Evolutionary conservation across 306 rosid genomes (phyloP).

Genomic region (Vicia faba): DNA sequence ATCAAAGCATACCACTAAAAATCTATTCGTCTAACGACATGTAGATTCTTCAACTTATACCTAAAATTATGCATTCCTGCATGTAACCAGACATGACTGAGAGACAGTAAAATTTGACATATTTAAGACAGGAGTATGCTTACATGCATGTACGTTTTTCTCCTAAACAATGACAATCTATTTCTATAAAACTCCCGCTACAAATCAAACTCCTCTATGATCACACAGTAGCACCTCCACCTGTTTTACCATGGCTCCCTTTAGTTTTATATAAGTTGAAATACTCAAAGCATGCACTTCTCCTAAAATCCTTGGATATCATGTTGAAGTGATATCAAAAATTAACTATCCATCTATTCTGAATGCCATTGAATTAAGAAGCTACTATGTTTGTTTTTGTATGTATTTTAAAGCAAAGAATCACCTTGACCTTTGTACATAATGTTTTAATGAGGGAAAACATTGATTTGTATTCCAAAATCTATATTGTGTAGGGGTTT

Average conservation of each 20-base stretch:
- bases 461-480: constrained; percentile 34
- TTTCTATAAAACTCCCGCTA: not conserved
- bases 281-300: not conserved
- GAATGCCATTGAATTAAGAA: not conserved
- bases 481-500: constrained; percentile 63
- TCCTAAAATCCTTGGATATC: constrained; percentile 7
- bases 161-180: not conserved
- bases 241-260: not conserved
- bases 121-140: not conserved
- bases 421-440: constrained; percentile 22
- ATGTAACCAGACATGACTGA: not conserved
- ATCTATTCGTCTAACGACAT: not conserved
- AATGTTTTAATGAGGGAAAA: constrained; percentile 18
- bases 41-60: not conserved
- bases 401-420: constrained; percentile 21
- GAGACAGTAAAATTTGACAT: not conserved
- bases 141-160: not conserved
- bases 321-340: not conserved
- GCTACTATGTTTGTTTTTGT: constrained; percentile 22
- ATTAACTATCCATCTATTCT: constrained; percentile 3
- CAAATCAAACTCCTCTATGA: not conserved
- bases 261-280: not conserved
- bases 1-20: not conserved
- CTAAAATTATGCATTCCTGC: not conserved
- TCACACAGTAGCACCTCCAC: not conserved